Base-by-base conservation (phyloP, 2,329 filamentous ascomycete genomes). In the Alternaria alternata region DNA sequence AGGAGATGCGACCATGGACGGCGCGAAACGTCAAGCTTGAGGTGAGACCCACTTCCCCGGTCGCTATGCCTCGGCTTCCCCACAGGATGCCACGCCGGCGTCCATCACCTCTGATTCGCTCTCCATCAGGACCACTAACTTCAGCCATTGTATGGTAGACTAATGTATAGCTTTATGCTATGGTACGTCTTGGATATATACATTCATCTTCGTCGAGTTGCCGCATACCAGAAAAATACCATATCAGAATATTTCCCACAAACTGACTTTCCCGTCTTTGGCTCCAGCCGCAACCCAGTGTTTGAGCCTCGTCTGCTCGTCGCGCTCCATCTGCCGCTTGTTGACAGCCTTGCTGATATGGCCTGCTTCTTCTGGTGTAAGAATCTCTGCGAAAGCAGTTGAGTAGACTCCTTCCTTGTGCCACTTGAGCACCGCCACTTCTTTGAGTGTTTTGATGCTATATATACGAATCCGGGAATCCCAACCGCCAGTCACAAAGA, bases 401-500 rank as follows among this genome's bases (percentile, higher is more conserved):
- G 92, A 87, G 79, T 95, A 97, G 65, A 92, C 94, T 1, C 94
- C 94, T 32, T 91, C 90, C 68, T 90, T 89, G 78, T 98, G 95
- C 94, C 94, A 98, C 78, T 96, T 96, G 64, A 98, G 81, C 55
- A 97, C 93, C 0, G 94, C 95, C 11, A 98, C 79, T 78, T 98
- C 94, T 72, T 90, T 91, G 83, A 98, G 85, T 0, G 88, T 91
- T 78, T 90, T 93, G 47, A 85, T 81, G 3, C 90, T 91, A 77
- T 98, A 99, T 1, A 98, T 88, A 8, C 95, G 85, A 1, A 94
- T 83, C 48, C 89, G 87, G 1, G 88, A 86, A 77, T 99, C 95
- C 95, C 95, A 99, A 4, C 95, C 95, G 0, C 92, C 94, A 0
- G 94, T 98, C 3, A 91, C 92, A 65, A 97, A 91, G 4, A 99